These are phyloP conservation scores for Vaccinium macrocarpon DNA, from an alignment of 148 eudicot genomes.

Conservation along the genomic window DNA sequence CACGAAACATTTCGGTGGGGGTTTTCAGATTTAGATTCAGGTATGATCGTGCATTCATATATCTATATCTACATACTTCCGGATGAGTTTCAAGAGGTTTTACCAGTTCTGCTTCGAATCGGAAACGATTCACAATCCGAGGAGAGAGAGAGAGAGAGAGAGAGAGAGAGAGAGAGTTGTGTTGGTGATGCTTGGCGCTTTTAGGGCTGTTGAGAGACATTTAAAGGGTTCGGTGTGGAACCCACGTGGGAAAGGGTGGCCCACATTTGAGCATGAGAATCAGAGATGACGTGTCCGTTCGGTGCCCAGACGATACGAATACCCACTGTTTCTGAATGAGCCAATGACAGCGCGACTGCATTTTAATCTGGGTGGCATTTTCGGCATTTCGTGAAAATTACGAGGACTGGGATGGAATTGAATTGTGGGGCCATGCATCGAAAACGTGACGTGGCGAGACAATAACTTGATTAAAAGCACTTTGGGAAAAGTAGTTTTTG, in stretches of 20 bases:
- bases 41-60: not conserved
- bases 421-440: not conserved
- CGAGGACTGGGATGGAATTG: not conserved
- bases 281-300: constrained; percentile 24
- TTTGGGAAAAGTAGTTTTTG: too few species aligned
- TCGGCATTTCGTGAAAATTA: not conserved
- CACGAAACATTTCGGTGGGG: not conserved
- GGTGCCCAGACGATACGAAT: not conserved
- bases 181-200: constrained; percentile 24
- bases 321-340: not conserved
- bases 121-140: constrained; percentile 2
- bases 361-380: not conserved
- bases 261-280: not conserved
- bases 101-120: constrained; percentile 22
- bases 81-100: not conserved
- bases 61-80: not conserved
- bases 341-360: not conserved
- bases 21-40: not conserved
- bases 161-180: constrained; percentile 12
- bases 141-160: constrained; percentile 6
- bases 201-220: constrained; percentile 19
- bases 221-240: constrained; percentile 40
- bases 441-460: constrained; percentile 8
- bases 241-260: constrained; percentile 10
- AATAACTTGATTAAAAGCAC: too few species aligned